Percentiles rank a stretch among this genome's conserved stretches.
These are phyloP conservation scores for Spathaspora girioi DNA, from an alignment of 805 yeast genomes.

Conservation along the genomic window DNA sequence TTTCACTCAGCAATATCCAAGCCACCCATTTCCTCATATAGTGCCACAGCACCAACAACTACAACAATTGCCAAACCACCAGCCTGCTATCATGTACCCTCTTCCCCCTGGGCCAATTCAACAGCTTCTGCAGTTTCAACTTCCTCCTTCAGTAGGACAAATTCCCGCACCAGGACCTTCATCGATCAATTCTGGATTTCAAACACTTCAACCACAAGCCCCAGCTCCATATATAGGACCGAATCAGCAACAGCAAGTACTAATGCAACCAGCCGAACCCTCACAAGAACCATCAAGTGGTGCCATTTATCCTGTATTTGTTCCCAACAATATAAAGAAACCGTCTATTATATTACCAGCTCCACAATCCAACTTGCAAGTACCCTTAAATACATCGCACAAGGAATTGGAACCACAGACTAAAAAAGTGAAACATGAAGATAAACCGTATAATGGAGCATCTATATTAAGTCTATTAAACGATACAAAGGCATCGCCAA, in stretches of 20 bases:
- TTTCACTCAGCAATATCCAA: background rate
- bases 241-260: background rate
- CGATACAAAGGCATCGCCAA: conserved; percentile 2
- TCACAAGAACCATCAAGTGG: background rate
- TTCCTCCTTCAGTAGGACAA: background rate
- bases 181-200: background rate
- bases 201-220: background rate
- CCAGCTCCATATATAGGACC: background rate
- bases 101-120: background rate
- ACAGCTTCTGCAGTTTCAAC: background rate
- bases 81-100: background rate
- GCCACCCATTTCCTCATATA: background rate
- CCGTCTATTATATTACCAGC: background rate
- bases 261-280: background rate
- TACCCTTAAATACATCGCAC: background rate
- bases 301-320: background rate
- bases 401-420: conserved; percentile 1
- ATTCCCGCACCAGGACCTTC: background rate
- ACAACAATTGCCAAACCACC: background rate
- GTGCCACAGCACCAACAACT: conserved; percentile 1
- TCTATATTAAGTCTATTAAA: conserved; percentile 5
- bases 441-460: conserved; percentile 4
- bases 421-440: conserved; percentile 1
- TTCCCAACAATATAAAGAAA: background rate
- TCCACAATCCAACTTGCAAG: background rate